These are phyloP conservation scores for Iris pallida DNA, from an alignment of 116 monocot species.

Conservation along the genomic window DNA sequence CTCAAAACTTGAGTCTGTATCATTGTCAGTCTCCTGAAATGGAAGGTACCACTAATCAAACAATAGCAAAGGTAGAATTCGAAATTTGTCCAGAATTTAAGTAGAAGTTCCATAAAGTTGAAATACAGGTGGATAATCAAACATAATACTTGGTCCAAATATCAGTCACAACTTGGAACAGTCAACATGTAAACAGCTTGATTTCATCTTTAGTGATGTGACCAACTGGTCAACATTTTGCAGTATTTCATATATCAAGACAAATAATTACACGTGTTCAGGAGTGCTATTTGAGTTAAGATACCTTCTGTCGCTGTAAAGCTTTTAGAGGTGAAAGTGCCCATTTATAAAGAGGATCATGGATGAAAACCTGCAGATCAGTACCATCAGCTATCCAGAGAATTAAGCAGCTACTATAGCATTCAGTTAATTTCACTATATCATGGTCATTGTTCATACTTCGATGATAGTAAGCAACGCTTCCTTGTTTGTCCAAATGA, in stretches of 20 bases:
- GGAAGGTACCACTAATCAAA: background rate
- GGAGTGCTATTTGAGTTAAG: background rate
- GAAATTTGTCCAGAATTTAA: too few relatives aligned
- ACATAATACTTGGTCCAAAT: too few relatives aligned
- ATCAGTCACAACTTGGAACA: too few relatives aligned
- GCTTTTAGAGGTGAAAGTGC: constrained; percentile 96
- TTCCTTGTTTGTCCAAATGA: constrained; percentile 94
- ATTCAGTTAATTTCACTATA: background rate
- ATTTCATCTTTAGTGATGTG: too few relatives aligned
- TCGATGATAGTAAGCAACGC: constrained; percentile 90
- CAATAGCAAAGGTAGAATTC: too few relatives aligned
- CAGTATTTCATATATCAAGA: too few relatives aligned
- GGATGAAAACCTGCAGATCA: constrained; percentile 79
- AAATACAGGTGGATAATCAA: too few relatives aligned
- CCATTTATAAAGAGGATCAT: constrained; percentile 98
- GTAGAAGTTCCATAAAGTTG: too few relatives aligned
- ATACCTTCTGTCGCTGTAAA: constrained; percentile 89
- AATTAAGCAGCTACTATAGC: constrained; percentile 1
- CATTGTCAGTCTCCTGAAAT: constrained; percentile 72
- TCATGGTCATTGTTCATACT: constrained; percentile 25
- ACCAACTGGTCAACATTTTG: too few relatives aligned
- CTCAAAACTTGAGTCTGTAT: constrained; percentile 50
- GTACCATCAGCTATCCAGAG: background rate
- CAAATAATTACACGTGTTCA: background rate
- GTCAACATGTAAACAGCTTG: too few relatives aligned